Base-by-base conservation (phyloP, 2,329 filamentous ascomycete genomes). In the Curvularia eragrostidis region DNA sequence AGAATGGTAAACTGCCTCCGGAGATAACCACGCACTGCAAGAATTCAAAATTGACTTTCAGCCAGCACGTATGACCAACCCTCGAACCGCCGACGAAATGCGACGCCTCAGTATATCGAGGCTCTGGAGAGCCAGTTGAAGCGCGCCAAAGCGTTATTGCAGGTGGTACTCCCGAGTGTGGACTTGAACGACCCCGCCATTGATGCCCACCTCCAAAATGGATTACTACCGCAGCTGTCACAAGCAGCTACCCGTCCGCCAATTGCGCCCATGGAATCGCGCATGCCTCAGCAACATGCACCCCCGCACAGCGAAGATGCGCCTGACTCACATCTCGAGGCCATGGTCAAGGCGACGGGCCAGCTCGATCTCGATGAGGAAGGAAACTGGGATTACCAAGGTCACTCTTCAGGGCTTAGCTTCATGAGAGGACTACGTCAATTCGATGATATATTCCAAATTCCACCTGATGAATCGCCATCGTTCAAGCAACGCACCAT, bases 381-480 rank as follows among this genome's bases (percentile, higher is more conserved):
- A 68, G 94, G 94, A 41, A 88, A 95, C 67, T 96, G 93, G 88
- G 93, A 98, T 76, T 99, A 97, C 70, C 92, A 96, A 72, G 95
- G 95, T 47, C 90, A 91, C 63, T 97, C 94, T 0, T 98, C 95
- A 0, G 93, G 94, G 2, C 85, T 93, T 42, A 91, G 94, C 62
- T 99, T 97, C 75, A 84, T 97, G 67, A 86, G 87, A 63, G 88
- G 91, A 53, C 89, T 99, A 84, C 91, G 96, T 70, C 90, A 97
- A 71, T 91, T 97, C 65, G 89, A 91, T 43, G 87, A 89, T 59
- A 82, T 95, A 63, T 84, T 95, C 47, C 89, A 89, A 19, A 84
- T 85, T 39, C 84, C 87, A 46, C 82, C 84, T 62, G 82, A 85
- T 68, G 78, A 76, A 69, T 72, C 85, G 60, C 83, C 87, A 18